Percentiles rank a stretch among this genome's conserved stretches.
phyloP scores from a whole-genome alignment of 805 yeast species.

The Schwanniomyces pseudopolymorphus region DNA sequence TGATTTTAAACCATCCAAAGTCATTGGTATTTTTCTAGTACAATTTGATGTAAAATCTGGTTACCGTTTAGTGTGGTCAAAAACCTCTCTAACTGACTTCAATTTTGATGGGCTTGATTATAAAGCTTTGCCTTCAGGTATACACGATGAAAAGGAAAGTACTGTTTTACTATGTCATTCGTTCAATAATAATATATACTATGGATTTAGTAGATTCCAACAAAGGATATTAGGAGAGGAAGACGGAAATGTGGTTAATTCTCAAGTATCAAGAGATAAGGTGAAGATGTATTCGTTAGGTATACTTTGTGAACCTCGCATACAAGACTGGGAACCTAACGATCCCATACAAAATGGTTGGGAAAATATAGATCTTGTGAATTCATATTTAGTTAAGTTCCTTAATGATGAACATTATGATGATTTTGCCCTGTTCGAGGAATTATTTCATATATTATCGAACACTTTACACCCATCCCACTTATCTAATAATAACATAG shows the following conservation, averaged over 20 bases:
- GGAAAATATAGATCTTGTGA: constrained; percentile 34
- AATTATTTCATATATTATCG: constrained; percentile 13
- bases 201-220: constrained; percentile 36
- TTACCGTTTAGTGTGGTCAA: constrained; percentile 38
- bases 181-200: constrained; percentile 20
- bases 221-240: constrained; percentile 13
- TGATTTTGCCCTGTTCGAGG: constrained; percentile 17
- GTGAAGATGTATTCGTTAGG: constrained; percentile 43
- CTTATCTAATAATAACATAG: constrained; percentile 8
- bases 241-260: background rate
- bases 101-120: constrained; percentile 36
- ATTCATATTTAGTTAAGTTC: constrained; percentile 21
- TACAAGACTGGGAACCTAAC: constrained; percentile 33
- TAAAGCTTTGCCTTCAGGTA: constrained; percentile 40
- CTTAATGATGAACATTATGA: constrained; percentile 14
- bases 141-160: constrained; percentile 32
- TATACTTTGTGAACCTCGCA: constrained; percentile 30
- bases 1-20: constrained; percentile 21
- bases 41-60: constrained; percentile 37
- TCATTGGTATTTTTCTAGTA: constrained; percentile 32
- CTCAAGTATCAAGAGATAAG: constrained; percentile 18
- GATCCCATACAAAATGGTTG: constrained; percentile 36
- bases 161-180: constrained; percentile 32
- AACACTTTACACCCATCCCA: constrained; percentile 1
- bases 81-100: constrained; percentile 13